Evolutionary conservation across 352 stramenopile genomes (phyloP).

Genomic region (Pythium volutum): DNA sequence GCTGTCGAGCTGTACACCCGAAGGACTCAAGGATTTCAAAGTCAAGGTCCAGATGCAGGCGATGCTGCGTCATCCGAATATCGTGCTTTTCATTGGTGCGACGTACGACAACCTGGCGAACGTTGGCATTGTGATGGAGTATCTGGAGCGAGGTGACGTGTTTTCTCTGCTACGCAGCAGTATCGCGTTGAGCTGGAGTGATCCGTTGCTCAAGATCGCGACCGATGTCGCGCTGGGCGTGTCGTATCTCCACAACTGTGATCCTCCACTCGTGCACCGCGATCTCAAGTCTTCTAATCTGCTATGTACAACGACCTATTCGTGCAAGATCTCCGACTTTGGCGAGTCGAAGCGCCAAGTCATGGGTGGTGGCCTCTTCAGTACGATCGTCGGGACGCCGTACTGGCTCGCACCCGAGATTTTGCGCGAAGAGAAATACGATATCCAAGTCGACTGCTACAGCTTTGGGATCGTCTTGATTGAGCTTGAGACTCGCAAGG

Average conservation of each 20-base stretch:
- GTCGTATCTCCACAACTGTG: slow-evolving; percentile 79
- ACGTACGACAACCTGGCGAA: slow-evolving; percentile 83
- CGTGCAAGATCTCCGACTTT: slow-evolving; percentile 84
- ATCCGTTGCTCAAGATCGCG: slow-evolving; percentile 75
- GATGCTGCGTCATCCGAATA: slow-evolving; percentile 80
- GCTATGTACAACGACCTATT: slow-evolving; percentile 67
- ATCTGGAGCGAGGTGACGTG: slow-evolving; percentile 72
- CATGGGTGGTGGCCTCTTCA: slow-evolving; percentile 45
- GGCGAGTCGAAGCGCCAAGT: slow-evolving; percentile 65
- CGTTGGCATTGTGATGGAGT: slow-evolving; percentile 75
- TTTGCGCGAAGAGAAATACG: slow-evolving; percentile 75
- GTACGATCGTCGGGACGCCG: slow-evolving; percentile 78
- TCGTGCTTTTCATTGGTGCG: slow-evolving; percentile 84
- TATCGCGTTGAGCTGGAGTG: slow-evolving; percentile 72
- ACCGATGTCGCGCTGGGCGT: slow-evolving; percentile 80
- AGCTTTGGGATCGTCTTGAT: slow-evolving; percentile 87
- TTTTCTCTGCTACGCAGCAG: slow-evolving; percentile 53
- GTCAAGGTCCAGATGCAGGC: slow-evolving; percentile 74
- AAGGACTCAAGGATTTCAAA: slow-evolving; percentile 72
- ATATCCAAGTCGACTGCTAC: slow-evolving; percentile 84
- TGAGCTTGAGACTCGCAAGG: slow-evolving; percentile 70
- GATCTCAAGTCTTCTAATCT: slow-evolving; percentile 84
- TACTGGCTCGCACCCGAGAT: slow-evolving; percentile 87
- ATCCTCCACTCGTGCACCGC: slow-evolving; percentile 74
- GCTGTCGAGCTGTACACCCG: slow-evolving; percentile 50